Percentiles rank a stretch among this genome's conserved stretches.
These are phyloP conservation scores for Magnolia kwangsiensis DNA, from an alignment of 164 flowering plant species.

Conservation along the genomic window DNA sequence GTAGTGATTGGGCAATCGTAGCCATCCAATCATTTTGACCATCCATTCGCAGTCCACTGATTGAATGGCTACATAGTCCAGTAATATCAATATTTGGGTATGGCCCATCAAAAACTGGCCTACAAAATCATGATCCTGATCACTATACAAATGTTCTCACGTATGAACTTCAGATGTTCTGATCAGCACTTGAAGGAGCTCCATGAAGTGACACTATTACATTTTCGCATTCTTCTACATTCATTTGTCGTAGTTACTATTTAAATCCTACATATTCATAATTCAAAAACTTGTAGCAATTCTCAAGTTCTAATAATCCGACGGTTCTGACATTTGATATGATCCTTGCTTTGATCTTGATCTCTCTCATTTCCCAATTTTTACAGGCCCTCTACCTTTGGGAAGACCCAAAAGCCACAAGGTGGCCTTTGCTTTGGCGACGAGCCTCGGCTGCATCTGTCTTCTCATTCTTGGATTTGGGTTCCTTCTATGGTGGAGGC, in stretches of 20 bases:
- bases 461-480: conserved; percentile 67
- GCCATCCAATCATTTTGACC: no score
- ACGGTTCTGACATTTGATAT: background rate
- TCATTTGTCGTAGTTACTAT: background rate
- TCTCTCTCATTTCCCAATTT: background rate
- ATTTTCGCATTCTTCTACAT: background rate
- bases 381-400: conserved; percentile 43
- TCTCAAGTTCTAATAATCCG: background rate
- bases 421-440: conserved; percentile 69
- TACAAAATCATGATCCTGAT: no score
- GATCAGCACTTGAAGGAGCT: no score
- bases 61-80: background rate
- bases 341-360: conserved; percentile 10
- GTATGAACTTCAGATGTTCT: no score
- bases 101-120: no score
- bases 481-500: conserved; percentile 77
- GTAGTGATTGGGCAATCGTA: no score
- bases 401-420: conserved; percentile 49
- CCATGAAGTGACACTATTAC: no score
- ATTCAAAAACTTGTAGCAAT: background rate
- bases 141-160: no score
- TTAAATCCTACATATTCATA: background rate
- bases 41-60: background rate
- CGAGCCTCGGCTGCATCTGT: conserved; percentile 67
- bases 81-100: background rate